These are phyloP conservation scores for Ascoidea asiatica DNA, from an alignment of 805 yeast species.

Conservation along the genomic window DNA sequence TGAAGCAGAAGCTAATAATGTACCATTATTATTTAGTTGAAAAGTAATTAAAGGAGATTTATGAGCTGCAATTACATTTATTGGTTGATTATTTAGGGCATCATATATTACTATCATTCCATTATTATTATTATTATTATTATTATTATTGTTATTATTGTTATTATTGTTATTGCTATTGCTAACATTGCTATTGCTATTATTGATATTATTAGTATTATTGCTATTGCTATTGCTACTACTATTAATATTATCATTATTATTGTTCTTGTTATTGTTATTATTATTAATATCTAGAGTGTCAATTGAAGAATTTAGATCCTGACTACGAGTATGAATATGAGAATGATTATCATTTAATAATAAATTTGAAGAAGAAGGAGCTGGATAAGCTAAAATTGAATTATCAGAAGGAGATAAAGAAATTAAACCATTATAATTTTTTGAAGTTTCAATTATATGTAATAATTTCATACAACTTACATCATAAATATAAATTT, in stretches of 20 bases:
- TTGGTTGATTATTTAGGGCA: conserved; percentile 55
- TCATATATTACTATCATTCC: conserved; percentile 78
- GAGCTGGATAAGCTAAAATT: conserved; percentile 41
- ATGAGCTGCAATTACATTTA: conserved; percentile 79
- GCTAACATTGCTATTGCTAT: not conserved
- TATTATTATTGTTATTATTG: not conserved
- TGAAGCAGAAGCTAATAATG: conserved; percentile 77
- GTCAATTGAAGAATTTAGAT: not conserved
- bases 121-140: conserved; percentile 5
- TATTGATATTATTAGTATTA: conserved; percentile 1
- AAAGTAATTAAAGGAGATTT: conserved; percentile 60
- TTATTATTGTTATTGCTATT: conserved; percentile 3
- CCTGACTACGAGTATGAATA: too few species aligned
- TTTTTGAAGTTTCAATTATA: conserved; percentile 46
- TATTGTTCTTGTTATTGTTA: not conserved
- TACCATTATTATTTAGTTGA: conserved; percentile 62
- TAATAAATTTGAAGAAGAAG: conserved; percentile 9
- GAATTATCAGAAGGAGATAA: conserved; percentile 30
- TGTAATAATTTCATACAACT: conserved; percentile 76
- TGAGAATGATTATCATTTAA: not conserved
- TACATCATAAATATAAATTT: conserved; percentile 79
- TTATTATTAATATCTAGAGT: too few species aligned
- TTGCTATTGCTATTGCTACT: not conserved
- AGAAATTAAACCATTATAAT: conserved; percentile 20
- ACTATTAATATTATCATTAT: not conserved